Evolutionary conservation across 1,284 basidiomycete genomes (phyloP).

Genomic region (Farysia itapuensis): DNA sequence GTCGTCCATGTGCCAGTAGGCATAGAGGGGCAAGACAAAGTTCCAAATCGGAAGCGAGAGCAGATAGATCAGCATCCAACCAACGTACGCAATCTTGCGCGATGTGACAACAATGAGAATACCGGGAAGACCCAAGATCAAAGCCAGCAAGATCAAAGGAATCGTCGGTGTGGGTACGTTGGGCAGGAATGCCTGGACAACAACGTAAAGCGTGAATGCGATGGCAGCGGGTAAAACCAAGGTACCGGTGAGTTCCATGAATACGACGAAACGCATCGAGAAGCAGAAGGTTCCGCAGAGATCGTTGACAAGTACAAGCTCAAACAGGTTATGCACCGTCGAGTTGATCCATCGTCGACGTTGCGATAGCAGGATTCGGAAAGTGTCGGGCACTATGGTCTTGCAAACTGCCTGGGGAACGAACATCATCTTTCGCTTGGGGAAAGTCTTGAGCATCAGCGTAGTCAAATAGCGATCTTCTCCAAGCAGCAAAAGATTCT

Average conservation of each 20-base stretch:
- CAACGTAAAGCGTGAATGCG: slow-evolving; percentile 61
- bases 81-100: slow-evolving; percentile 61
- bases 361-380: slow-evolving; percentile 62
- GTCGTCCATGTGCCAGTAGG: slow-evolving; percentile 62
- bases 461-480: slow-evolving; percentile 64
- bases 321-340: slow-evolving; percentile 63
- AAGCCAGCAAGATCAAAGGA: slow-evolving; percentile 58
- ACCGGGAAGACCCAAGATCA: slow-evolving; percentile 63
- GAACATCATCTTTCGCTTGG: slow-evolving; percentile 64
- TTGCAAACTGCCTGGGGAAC: slow-evolving; percentile 63
- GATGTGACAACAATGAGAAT: slow-evolving; percentile 62
- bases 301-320: slow-evolving; percentile 62
- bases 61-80: slow-evolving; percentile 63
- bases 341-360: slow-evolving; percentile 64
- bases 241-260: slow-evolving; percentile 63
- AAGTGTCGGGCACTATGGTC: slow-evolving; percentile 63
- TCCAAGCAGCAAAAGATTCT: slow-evolving; percentile 63
- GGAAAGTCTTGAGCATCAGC: slow-evolving; percentile 64
- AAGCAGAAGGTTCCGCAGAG: slow-evolving; percentile 64
- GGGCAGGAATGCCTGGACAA: slow-evolving; percentile 53
- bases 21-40: slow-evolving; percentile 60
- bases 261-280: slow-evolving; percentile 62
- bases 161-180: slow-evolving; percentile 42
- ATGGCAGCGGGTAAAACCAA: slow-evolving; percentile 63
- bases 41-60: slow-evolving; percentile 63